These are phyloP conservation scores for Orbilia blumenaviensis DNA, from an alignment of 2,329 filamentous ascomycete genomes.

Conservation along the genomic window DNA sequence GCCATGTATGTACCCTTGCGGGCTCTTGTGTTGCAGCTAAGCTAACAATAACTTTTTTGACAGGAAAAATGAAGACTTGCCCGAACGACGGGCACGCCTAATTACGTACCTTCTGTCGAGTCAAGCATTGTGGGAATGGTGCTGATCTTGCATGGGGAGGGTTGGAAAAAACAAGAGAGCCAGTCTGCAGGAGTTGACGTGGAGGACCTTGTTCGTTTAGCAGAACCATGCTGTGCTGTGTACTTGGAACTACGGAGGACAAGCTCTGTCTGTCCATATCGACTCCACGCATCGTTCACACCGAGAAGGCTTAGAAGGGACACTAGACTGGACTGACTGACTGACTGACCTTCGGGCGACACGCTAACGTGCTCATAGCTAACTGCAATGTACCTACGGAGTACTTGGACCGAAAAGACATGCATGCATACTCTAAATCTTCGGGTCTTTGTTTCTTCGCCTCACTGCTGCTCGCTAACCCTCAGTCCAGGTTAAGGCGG, in stretches of 20 bases:
- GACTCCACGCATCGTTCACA: slow-evolving; percentile 51
- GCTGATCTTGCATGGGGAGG: slow-evolving; percentile 42
- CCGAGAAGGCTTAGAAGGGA: slow-evolving; percentile 45
- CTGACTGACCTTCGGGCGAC: slow-evolving; percentile 44
- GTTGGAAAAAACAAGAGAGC: slow-evolving; percentile 24
- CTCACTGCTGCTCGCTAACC: slow-evolving; percentile 51
- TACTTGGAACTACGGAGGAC: slow-evolving; percentile 17
- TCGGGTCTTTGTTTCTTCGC: slow-evolving; percentile 53
- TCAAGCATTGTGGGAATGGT: slow-evolving; percentile 13
- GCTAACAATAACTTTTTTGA: slow-evolving; percentile 49
- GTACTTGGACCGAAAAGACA: slow-evolving; percentile 26
- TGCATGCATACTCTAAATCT: slow-evolving; percentile 48
- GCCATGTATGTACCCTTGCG: slow-evolving; percentile 37
- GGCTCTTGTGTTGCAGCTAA: slow-evolving; percentile 47
- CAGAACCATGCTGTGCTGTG: slow-evolving; percentile 6
- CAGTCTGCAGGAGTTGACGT: slow-evolving; percentile 39
- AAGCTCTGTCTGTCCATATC: neutral
- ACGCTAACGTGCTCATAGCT: slow-evolving; percentile 34
- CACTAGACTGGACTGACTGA: slow-evolving; percentile 4
- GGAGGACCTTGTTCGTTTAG: slow-evolving; percentile 48
- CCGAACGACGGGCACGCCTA: slow-evolving; percentile 53
- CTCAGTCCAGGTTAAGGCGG: slow-evolving; percentile 53
- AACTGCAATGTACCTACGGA: neutral
- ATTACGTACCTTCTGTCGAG: slow-evolving; percentile 49
- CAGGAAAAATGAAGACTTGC: slow-evolving; percentile 42